These are phyloP conservation scores for Diphasiastrum complanatum DNA, from an alignment of 83 land plant genomes.

Conservation along the genomic window DNA sequence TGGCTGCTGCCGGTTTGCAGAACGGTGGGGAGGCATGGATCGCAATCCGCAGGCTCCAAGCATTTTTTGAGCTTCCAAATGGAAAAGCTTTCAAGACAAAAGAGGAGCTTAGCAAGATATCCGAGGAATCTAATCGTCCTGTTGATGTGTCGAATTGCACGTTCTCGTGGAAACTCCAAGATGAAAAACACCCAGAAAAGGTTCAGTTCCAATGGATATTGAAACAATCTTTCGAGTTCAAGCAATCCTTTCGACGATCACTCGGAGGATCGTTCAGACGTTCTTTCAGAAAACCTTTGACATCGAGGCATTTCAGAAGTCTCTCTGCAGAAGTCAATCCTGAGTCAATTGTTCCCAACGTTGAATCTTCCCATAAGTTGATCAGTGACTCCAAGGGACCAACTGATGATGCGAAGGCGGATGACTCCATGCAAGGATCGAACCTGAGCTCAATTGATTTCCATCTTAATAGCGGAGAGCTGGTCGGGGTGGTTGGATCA, in stretches of 20 bases:
- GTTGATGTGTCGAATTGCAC: conserved; percentile 13
- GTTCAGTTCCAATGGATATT: no score
- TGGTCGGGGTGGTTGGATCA: conserved; percentile 27
- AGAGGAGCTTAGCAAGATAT: conserved; percentile 13
- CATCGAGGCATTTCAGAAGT: no score
- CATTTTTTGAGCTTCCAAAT: conserved; percentile 19
- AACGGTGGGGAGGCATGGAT: conserved; percentile 25
- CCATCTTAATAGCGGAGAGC: conserved; percentile 21
- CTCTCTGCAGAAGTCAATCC: no score
- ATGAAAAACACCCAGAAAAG: no score
- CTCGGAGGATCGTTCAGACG: no score
- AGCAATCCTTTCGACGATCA: not conserved
- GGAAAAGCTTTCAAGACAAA: conserved; percentile 14
- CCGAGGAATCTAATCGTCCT: not conserved
- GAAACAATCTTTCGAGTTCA: no score
- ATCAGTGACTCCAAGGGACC: no score
- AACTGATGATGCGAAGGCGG: no score
- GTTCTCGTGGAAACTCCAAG: conserved; percentile 23
- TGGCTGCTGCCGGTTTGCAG: conserved; percentile 23
- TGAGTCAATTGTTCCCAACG: no score
- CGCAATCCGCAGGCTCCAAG: conserved; percentile 22
- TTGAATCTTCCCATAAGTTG: no score
- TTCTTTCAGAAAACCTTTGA: not conserved
- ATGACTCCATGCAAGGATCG: no score
- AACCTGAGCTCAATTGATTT: conserved; percentile 17